Conservation (phyloP, 2,329 filamentous ascomycete genomes). For the Penicillium sp. region DNA sequence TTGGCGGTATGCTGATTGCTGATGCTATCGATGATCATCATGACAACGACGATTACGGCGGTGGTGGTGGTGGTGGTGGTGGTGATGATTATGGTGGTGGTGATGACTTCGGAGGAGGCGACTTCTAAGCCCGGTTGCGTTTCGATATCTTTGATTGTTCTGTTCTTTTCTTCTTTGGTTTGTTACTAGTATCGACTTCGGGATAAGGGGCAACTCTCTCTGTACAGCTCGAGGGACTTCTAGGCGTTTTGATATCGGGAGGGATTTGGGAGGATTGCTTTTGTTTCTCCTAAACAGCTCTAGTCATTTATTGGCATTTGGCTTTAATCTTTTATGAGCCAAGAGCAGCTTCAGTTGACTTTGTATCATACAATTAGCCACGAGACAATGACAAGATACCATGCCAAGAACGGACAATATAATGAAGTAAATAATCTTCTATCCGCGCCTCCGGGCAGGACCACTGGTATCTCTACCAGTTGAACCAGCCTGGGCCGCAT, state of each 20-base stretch:
- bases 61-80: background rate
- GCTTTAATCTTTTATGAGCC: slow-evolving; percentile 5
- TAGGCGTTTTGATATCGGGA: slow-evolving; percentile 5
- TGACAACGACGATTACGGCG: slow-evolving; percentile 27
- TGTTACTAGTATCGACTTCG: background rate
- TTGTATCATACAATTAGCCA: slow-evolving; percentile 8
- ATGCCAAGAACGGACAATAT: background rate
- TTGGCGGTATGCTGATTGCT: slow-evolving; percentile 73
- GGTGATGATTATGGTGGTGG: slow-evolving; percentile 36
- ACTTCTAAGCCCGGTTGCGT: slow-evolving; percentile 21
- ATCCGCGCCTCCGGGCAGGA: slow-evolving; percentile 32
- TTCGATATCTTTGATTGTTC: background rate
- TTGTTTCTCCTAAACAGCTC: background rate
- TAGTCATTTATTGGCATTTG: slow-evolving; percentile 8
- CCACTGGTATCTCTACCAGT: slow-evolving; percentile 31
- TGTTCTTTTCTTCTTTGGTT: background rate
- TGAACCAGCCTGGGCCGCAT: slow-evolving; percentile 21
- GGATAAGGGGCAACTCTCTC: background rate
- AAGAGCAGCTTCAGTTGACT: slow-evolving; percentile 1
- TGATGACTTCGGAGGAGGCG: slow-evolving; percentile 32
- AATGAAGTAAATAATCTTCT: slow-evolving; percentile 10
- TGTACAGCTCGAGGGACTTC: background rate
- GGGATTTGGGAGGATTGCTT: slow-evolving; percentile 4
- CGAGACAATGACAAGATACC: background rate
- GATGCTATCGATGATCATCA: slow-evolving; percentile 54